Percentiles rank a stretch among this genome's conserved stretches.
These are phyloP conservation scores for Candida sp. DNA, from an alignment of 1,139 yeast genomes.

Conservation along the genomic window DNA sequence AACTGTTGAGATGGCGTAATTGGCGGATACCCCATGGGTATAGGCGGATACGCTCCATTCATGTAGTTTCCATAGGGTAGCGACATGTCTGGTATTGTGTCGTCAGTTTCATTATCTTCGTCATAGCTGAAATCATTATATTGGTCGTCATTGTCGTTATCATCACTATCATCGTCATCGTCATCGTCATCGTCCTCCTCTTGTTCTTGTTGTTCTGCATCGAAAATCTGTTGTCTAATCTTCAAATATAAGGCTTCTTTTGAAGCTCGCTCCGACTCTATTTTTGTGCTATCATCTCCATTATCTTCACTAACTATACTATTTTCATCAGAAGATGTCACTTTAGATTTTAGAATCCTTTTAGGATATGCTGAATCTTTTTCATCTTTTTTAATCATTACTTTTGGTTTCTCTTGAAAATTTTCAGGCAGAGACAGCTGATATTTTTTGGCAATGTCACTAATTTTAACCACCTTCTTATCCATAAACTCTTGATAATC, in stretches of 20 bases:
- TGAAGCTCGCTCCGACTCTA: conserved; percentile 22
- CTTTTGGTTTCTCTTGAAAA: conserved; percentile 12
- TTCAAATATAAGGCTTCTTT: conserved; percentile 41
- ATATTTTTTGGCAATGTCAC: conserved; percentile 10
- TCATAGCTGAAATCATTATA: neutral
- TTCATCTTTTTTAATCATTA: conserved; percentile 15
- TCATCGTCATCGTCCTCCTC: conserved; percentile 23
- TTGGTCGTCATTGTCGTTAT: neutral
- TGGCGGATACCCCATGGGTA: conserved; percentile 6
- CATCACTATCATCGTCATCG: conserved; percentile 13
- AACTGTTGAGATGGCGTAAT: conserved; percentile 4
- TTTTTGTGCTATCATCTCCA: conserved; percentile 7
- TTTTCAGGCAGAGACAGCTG: conserved; percentile 1
- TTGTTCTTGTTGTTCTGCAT: conserved; percentile 21
- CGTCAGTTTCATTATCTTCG: conserved; percentile 1
- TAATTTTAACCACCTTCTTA: conserved; percentile 8
- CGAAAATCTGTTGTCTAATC: conserved; percentile 44
- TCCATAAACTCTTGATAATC: conserved; percentile 14
- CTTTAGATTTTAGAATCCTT: neutral
- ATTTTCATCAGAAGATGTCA: conserved; percentile 1
- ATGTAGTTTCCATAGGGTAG: neutral
- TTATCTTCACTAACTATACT: conserved; percentile 1
- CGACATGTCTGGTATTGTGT: neutral
- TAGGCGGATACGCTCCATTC: conserved; percentile 1
- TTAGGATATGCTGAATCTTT: neutral